Evolutionary conservation across 495 filamentous ascomycete genomes (phyloP), one percentile per base, ranked within the genome.

Genomic region (Lophiotrema nucula): DNA sequence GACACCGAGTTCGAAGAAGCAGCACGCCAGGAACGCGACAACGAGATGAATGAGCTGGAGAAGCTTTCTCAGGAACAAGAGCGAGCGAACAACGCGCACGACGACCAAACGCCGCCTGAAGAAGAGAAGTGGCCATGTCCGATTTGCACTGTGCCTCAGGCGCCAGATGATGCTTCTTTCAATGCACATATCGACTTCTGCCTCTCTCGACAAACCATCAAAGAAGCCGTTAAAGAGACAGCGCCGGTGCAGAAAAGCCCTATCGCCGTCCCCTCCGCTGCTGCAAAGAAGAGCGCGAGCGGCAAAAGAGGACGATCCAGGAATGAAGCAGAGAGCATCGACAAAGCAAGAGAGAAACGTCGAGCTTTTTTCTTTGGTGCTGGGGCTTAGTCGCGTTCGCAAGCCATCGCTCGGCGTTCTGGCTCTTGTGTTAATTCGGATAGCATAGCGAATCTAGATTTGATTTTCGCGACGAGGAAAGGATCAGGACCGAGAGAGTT

Each of bases 101-200:
- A 42, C 6, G 16, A 6, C 5, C 10, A 45, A 23, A 26, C 11
- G 18, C n/a, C n/a, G 37, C 12, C 18, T 21, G 60, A 56, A 21
- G 56, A 28, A 39, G 50, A 60, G n/a, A 61, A 81, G 25, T 97
- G 90, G 92, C 79, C 85, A 19, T 97, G 93, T 70, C 93, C 93
- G 0, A 90, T 97, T 33, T 97, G 93, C 69, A 69, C 69, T 2
- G 75, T 84, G 39, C 85, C 87, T 0, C 89, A 96, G 65, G 54
- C 75, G 3, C 84, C 91, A 0, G 81, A 90, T 58, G 90, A 97
- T 68, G 77, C 78, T 33, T 70, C 69, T 4, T 97, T 99, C 73
- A 99, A 99, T 61, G 85, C 87, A 47, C 95, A 99, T 71, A 87
- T 99, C 43, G 95, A 99, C 67, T 84, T 88, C 19, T 99, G 93